Percentiles rank a stretch among this genome's conserved stretches.
Conservation (phyloP, 2,329 filamentous ascomycete species). For the Sordariomycetes sp. region DNA sequence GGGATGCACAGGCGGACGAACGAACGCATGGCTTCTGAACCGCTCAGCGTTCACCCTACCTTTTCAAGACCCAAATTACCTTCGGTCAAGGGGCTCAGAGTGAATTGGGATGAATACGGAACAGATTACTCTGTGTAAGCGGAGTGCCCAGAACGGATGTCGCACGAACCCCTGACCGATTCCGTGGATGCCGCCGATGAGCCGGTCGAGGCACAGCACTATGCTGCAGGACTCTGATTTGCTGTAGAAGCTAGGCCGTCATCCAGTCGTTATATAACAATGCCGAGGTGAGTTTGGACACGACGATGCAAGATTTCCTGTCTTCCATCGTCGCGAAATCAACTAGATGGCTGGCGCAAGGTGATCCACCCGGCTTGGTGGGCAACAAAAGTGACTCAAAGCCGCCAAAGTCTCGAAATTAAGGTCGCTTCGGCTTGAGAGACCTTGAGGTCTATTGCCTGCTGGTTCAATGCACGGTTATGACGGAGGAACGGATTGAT, state of each 20-base stretch:
- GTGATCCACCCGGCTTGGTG: background rate
- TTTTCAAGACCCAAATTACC: background rate
- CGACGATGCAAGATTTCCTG: background rate
- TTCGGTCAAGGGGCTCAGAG: background rate
- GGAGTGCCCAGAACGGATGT: background rate
- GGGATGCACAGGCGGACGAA: too few species aligned
- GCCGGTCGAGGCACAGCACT: background rate
- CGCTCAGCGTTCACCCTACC: background rate
- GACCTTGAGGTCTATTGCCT: too few species aligned
- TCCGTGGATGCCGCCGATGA: background rate
- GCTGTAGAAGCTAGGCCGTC: background rate
- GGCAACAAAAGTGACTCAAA: background rate
- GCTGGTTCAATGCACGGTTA: too few species aligned
- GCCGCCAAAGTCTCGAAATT: background rate
- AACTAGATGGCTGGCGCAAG: background rate
- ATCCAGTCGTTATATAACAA: background rate
- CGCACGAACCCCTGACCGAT: background rate
- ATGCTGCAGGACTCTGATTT: constrained; percentile 3
- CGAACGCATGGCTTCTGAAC: background rate
- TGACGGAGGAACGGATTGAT: too few species aligned
- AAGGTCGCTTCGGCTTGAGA: too few species aligned
- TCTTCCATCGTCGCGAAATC: background rate
- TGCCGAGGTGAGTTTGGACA: background rate
- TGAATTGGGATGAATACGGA: background rate
- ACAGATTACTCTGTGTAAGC: background rate